A percentile compares a stretch with the other conserved stretches of the same genome.
Conservation (phyloP, 495 filamentous ascomycete genomes). For the Lindgomyces ingoldianus region DNA sequence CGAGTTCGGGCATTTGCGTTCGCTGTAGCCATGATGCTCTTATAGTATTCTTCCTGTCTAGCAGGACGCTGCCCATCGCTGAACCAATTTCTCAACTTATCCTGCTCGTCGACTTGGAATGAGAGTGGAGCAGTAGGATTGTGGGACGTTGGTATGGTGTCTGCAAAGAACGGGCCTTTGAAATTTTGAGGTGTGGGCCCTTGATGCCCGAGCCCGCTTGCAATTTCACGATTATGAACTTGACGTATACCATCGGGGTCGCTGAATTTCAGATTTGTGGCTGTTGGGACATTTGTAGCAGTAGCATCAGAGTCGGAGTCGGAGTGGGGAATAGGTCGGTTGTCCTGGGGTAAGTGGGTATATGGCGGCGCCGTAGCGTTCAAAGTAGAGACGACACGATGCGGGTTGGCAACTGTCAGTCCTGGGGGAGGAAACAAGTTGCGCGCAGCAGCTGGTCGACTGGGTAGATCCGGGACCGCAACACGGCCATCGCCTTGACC, state of each 20-base stretch:
- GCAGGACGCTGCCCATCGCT: slow-evolving; percentile 36
- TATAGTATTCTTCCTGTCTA: slow-evolving; percentile 38
- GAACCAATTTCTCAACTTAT: slow-evolving; percentile 41
- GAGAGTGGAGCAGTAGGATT: slow-evolving; percentile 17
- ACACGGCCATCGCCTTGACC: background rate
- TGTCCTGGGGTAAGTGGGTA: background rate
- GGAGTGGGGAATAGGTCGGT: background rate
- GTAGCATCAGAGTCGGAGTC: slow-evolving; percentile 12
- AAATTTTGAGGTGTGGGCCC: slow-evolving; percentile 35
- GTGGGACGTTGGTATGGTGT: slow-evolving; percentile 22
- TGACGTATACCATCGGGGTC: slow-evolving; percentile 25
- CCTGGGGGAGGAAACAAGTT: slow-evolving; percentile 19
- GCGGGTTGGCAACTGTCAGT: slow-evolving; percentile 18
- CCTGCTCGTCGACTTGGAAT: slow-evolving; percentile 12
- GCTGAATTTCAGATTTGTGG: slow-evolving; percentile 19
- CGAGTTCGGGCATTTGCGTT: background rate
- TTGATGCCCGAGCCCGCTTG: slow-evolving; percentile 19
- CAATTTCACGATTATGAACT: slow-evolving; percentile 9
- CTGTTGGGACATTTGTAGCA: background rate
- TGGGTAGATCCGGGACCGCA: slow-evolving; percentile 10
- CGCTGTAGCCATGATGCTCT: slow-evolving; percentile 30
- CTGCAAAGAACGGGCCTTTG: slow-evolving; percentile 39
- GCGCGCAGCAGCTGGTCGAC: background rate
- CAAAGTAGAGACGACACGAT: slow-evolving; percentile 17
- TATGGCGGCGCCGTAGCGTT: slow-evolving; percentile 31